phyloP scores from a whole-genome alignment of 495 filamentous ascomycete species.

The Daldinia bambusicola region DNA sequence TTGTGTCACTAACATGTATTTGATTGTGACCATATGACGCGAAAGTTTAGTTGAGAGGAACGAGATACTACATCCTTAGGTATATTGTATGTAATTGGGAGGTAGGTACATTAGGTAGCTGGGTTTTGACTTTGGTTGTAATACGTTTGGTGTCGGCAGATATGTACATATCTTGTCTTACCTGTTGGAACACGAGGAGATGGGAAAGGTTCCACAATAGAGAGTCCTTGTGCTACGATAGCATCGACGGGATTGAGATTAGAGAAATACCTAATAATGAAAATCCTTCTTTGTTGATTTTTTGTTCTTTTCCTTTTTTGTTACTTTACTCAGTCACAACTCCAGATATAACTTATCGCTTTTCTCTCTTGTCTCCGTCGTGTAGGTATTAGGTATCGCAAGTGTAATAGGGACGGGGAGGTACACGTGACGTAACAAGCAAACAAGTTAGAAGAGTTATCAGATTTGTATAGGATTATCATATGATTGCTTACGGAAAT shows the following conservation, averaged over 20 bases:
- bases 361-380: neutral
- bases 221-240: conserved; percentile 20
- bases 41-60: neutral
- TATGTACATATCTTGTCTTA: conserved; percentile 32
- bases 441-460: conserved; percentile 1
- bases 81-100: too few relatives aligned
- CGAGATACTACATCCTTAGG: too few relatives aligned
- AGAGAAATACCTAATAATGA: too few relatives aligned
- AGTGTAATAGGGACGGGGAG: conserved; percentile 11
- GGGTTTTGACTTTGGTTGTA: conserved; percentile 22
- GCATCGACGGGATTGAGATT: conserved; percentile 3
- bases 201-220: conserved; percentile 30
- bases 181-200: conserved; percentile 33
- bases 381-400: neutral
- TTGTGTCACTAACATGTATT: conserved; percentile 27
- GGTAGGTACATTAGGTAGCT: neutral
- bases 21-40: conserved; percentile 21
- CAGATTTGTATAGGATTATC: conserved; percentile 19
- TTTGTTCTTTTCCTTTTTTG: neutral
- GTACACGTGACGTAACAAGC: conserved; percentile 1
- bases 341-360: neutral
- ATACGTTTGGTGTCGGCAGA: conserved; percentile 21
- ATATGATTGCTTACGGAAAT: conserved; percentile 25
- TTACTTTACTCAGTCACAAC: neutral
- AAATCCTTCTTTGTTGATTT: too few relatives aligned